Evolutionary conservation across 1,284 basidiomycete species (phyloP), one percentile per base, ranked within the genome.

Genomic region (Rhodotorula sp.): DNA sequence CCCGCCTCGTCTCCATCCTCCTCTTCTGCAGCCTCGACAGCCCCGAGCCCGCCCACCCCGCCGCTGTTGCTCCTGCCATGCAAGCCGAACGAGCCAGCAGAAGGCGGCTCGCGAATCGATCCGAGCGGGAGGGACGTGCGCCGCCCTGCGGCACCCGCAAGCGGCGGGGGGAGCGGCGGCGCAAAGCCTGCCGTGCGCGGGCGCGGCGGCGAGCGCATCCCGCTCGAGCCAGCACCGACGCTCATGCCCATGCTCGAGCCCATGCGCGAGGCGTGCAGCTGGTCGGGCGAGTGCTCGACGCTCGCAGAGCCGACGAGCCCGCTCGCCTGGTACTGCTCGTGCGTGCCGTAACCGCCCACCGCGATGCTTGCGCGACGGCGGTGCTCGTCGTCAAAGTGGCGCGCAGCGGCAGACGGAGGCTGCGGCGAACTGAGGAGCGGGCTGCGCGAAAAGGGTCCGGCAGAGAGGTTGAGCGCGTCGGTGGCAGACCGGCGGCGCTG

Each of bases 401-500:
- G 13, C 59, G 34, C 21, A 52, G 34, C 13, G 10, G 52, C 42
- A 14, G 25, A 12, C 19, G 44, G 4, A 12, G 42, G 49, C 19
- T 4, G 49, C 49, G 49, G 10, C 50, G n/a, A 34, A 34, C 34
- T 34, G 34, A 34, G 34, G 34, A 34, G 21, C 42, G 23, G 42
- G 42, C 48, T 45, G 13, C 50, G 12, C 41, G 57, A 19, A 14
- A 13, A 9, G 34, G 5, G 23, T 4, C 17, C 48, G 27, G 3
- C 0, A 16, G n/a, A 9, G 45, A 57, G 34, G 12, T 50, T 9
- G 27, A 34, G 1, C 19, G 52, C 50, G 52, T 66, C 61, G 13
- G 70, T 71, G 17, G 66, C 62, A 48, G 62, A 67, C 9, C 70
- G 44, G 21, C 70, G 19, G 5, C 70, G 61, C n/a, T 67, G 64